Evolutionary conservation across 2,329 filamentous ascomycete genomes (phyloP), one percentile per base, ranked within the genome.

Genomic region (Lizonia empirigonia): DNA sequence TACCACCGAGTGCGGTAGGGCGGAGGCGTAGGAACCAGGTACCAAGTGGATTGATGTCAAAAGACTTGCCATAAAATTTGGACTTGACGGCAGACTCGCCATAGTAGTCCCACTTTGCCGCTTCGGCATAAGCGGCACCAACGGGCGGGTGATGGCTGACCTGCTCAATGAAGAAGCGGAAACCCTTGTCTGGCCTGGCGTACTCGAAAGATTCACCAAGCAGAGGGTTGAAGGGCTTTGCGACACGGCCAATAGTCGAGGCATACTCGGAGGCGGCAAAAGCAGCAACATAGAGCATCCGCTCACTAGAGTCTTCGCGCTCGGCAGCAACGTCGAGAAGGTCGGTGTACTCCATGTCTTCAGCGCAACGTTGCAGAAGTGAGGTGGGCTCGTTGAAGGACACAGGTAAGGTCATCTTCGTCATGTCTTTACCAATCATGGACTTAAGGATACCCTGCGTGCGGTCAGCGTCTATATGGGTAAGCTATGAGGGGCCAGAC

Each of bases 401-500:
- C 2, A 99, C 94, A 0, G 94, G 94, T 16, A 99, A 78, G 0
- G 94, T 97, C 93, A 99, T 99, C 79, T 95, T 97, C 29, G 94
- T 97, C 94, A 99, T 97, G 70, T 99, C 94, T 73, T 99, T 97
- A 58, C 94, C 94, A 74, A 99, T 96, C 94, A 99, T 97, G 18
- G 93, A 97, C 78, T 97, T 99, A 58, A 99, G 78, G 63, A 99
- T 97, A 60, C 89, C 88, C 92, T 97, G 1, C 19, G 23, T 1
- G 27, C 9, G 8, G 58, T 76, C 53, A 75, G 70, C 45, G 41
- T 38, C 18, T 5, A 9, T 9, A 1, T 3, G n/a, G 9, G 5
- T 26, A 18, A 5, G 13, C 20, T 42, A 30, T 45, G 44, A 44
- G 7, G 32, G 13, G 12, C 29, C 23, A 13, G 15, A 48, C 58